Evolutionary conservation across 352 stramenopile genomes (phyloP), one percentile per base, ranked within the genome.

Genomic region (Globisporangium recalcitrans): DNA sequence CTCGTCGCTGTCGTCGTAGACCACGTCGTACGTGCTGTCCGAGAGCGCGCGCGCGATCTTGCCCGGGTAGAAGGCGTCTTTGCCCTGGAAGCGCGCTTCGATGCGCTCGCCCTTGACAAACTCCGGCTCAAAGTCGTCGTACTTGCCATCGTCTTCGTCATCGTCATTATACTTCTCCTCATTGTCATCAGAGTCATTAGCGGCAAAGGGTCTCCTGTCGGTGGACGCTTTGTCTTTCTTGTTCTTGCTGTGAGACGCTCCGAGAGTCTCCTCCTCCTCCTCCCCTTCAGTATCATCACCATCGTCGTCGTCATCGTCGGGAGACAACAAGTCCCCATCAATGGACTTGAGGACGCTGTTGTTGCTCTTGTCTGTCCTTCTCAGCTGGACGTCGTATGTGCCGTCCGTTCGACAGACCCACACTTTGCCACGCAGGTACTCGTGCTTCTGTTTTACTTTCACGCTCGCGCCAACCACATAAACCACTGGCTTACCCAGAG

Each of bases 1-100:
- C 19, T 82, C 63, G 55, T 93, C 80, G 14, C 82, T 81, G 56
- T 94, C 82, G 60, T 91, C 80, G 69, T 91, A 94, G 9, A 64
- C 58, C 38, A 94, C 71, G 67, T 91, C 81, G 46, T 66, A 87
- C 27, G 70, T 68, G 13, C 75, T 73, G 27, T 92, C 78, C n/a
- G 69, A 58, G 49, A 81, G 68, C 29, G 85, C 76, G 5, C 71
- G 74, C 29, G 70, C 64, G 52, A 94, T 79, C 29, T 55, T 76
- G 3, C 82, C 81, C 1, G 57, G 54, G 53, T 78, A 94, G 52
- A 71, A 92, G 19, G 64, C 27, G 6, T 61, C 48, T 24, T 82
- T 71, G 1, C 78, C 81, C 21, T 84, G 66, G 52, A 90, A 93
- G 4, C 83, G 76, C 55, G 74, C 79, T 66, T 93, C 76, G 0